Percentiles rank a stretch among this genome's conserved stretches.
These are phyloP conservation scores for Pyrenochaeta sp. DNA, from an alignment of 2,329 filamentous ascomycete genomes.

Conservation along the genomic window DNA sequence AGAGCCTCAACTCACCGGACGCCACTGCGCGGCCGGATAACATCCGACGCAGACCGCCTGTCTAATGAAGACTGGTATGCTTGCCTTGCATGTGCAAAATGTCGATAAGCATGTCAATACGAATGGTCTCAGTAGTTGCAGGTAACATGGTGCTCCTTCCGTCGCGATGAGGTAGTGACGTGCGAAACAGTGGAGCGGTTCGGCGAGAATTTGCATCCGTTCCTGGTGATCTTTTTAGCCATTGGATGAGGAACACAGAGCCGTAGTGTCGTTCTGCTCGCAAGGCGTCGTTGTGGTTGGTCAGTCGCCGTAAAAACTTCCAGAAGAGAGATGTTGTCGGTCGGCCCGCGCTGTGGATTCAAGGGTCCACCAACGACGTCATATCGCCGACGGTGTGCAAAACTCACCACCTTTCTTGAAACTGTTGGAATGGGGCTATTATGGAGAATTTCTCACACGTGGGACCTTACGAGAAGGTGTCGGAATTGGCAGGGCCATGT, in stretches of 20 bases:
- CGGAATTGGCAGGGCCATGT: constrained; percentile 21
- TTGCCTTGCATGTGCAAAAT: constrained; percentile 16
- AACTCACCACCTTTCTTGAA: constrained; percentile 27
- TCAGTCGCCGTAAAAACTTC: constrained; percentile 15
- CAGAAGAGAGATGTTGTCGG: constrained; percentile 2
- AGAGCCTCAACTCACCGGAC: constrained; percentile 29
- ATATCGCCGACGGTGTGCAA: constrained; percentile 25
- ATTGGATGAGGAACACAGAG: constrained; percentile 19
- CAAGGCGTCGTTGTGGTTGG: not conserved
- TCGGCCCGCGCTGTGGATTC: constrained; percentile 31
- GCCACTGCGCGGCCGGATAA: constrained; percentile 33
- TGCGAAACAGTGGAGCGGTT: constrained; percentile 24
- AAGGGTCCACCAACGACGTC: constrained; percentile 41
- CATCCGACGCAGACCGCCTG: constrained; percentile 26
- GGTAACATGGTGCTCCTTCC: constrained; percentile 12
- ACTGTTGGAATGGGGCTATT: constrained; percentile 42
- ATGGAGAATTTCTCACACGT: constrained; percentile 26
- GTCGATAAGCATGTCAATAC: constrained; percentile 14
- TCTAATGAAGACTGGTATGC: constrained; percentile 9
- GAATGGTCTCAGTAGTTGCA: constrained; percentile 17
- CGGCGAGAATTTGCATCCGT: constrained; percentile 23
- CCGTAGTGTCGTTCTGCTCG: constrained; percentile 7
- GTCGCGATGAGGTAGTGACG: constrained; percentile 23
- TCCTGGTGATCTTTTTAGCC: constrained; percentile 2
- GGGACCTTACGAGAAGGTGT: constrained; percentile 27